These are phyloP conservation scores for Sporobolomyces pararoseus DNA, from an alignment of 768 basidiomycete species.

Conservation along the genomic window DNA sequence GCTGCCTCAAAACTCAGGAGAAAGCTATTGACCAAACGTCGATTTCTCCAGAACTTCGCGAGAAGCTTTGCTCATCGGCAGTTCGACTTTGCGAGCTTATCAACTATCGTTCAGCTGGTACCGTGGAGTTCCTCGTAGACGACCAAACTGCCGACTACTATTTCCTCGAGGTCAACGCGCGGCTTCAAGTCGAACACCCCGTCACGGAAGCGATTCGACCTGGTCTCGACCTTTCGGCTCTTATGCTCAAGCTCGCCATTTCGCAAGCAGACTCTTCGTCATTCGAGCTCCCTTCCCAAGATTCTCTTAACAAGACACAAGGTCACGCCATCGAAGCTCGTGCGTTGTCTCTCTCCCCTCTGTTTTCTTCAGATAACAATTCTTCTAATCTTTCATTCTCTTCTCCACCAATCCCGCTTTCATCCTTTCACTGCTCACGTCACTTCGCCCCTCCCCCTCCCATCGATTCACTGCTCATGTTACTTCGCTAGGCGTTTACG, in stretches of 20 bases:
- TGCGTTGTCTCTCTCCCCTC: not conserved
- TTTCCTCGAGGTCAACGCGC: slow-evolving; percentile 70
- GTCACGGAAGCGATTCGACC: slow-evolving; percentile 30
- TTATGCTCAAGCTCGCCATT: slow-evolving; percentile 46
- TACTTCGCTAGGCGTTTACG: slow-evolving; percentile 54
- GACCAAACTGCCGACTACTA: slow-evolving; percentile 56
- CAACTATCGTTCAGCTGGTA: slow-evolving; percentile 34
- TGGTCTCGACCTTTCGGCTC: slow-evolving; percentile 60
- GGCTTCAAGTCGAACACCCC: slow-evolving; percentile 64
- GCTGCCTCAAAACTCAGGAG: too few species aligned
- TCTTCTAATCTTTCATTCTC: too few species aligned
- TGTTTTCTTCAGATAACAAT: too few species aligned
- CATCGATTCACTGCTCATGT: too few species aligned
- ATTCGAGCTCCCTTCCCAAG: slow-evolving; percentile 6
- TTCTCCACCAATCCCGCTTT: too few species aligned
- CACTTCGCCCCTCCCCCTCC: too few species aligned
- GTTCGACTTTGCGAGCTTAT: slow-evolving; percentile 27
- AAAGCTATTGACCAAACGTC: not conserved
- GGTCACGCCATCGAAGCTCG: slow-evolving; percentile 58
- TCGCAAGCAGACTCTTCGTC: not conserved
- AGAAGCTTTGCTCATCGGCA: slow-evolving; percentile 12
- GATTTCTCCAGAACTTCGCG: slow-evolving; percentile 4
- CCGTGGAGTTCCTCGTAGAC: slow-evolving; percentile 61
- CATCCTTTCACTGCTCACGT: too few species aligned
- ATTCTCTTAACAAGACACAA: not conserved